These are phyloP conservation scores for Rhododendron mucronatum DNA, from an alignment of 148 eudicot species.

Conservation along the genomic window DNA sequence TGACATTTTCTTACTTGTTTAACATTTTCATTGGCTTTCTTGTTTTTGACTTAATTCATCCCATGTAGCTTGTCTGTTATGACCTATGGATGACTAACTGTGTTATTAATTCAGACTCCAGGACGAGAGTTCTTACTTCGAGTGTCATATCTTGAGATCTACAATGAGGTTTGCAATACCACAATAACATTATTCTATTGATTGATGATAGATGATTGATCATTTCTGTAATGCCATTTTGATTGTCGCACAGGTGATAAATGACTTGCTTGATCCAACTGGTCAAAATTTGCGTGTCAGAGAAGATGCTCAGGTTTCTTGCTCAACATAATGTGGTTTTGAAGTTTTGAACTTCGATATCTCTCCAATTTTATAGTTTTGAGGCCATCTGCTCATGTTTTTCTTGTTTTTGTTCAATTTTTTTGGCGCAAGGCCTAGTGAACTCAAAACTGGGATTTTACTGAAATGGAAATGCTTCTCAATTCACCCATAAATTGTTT, in stretches of 20 bases:
- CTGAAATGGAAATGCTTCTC: neutral
- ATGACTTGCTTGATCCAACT: conserved; percentile 97
- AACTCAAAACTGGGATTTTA: neutral
- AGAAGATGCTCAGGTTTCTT: conserved; percentile 93
- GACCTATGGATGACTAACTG: conserved; percentile 7
- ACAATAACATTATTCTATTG: neutral
- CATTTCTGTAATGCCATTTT: conserved; percentile 1
- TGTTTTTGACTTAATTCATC: neutral
- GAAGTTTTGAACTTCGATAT: neutral
- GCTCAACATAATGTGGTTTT: neutral
- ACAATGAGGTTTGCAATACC: conserved; percentile 70
- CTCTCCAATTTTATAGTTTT: neutral
- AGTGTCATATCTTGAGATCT: conserved; percentile 94
- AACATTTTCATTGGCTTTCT: neutral
- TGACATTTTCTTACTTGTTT: neutral
- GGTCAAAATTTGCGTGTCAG: conserved; percentile 96
- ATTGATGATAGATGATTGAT: neutral
- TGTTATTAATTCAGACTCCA: conserved; percentile 62
- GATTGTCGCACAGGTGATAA: conserved; percentile 57
- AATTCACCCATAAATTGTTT: neutral
- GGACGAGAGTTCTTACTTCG: conserved; percentile 94
- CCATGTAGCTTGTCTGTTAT: conserved; percentile 3
- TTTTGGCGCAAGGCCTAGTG: neutral
- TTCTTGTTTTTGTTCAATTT: neutral
- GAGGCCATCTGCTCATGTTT: neutral